Conservation (phyloP, 2,329 filamentous ascomycete species). For the Pestalotiopsis sp. region DNA sequence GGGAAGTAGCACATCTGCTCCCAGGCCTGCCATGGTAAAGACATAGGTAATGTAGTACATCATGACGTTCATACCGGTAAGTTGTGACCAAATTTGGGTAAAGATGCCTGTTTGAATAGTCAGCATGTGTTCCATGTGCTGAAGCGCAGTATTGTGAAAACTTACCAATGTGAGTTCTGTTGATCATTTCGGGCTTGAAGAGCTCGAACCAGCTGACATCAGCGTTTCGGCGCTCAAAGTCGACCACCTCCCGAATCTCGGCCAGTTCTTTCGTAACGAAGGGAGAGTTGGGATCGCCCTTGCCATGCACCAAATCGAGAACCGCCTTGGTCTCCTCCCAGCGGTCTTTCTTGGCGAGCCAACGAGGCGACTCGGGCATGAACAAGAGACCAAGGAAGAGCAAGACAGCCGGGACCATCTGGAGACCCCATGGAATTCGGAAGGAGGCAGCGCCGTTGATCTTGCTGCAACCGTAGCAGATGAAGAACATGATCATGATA, state of each 20-base stretch:
- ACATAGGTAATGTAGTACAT: slow-evolving; percentile 73
- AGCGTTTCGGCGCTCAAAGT: slow-evolving; percentile 71
- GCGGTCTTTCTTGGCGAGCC: slow-evolving; percentile 51
- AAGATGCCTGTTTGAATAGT: slow-evolving; percentile 49
- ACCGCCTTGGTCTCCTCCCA: slow-evolving; percentile 49
- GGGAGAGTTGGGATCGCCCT: slow-evolving; percentile 64
- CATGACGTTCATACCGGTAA: slow-evolving; percentile 79
- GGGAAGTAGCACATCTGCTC: slow-evolving; percentile 61
- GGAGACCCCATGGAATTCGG: slow-evolving; percentile 51
- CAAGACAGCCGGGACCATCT: slow-evolving; percentile 46
- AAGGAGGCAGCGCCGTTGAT: slow-evolving; percentile 48
- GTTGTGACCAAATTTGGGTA: slow-evolving; percentile 75
- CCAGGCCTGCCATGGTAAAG: slow-evolving; percentile 72
- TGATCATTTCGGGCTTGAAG: slow-evolving; percentile 73
- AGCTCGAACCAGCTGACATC: slow-evolving; percentile 74
- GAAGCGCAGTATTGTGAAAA: background rate
- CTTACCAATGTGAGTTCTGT: slow-evolving; percentile 68
- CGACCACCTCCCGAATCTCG: slow-evolving; percentile 74
- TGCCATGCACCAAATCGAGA: slow-evolving; percentile 60
- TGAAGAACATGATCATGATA: slow-evolving; percentile 50
- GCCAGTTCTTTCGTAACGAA: slow-evolving; percentile 70
- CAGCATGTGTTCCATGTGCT: background rate
- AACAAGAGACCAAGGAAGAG: slow-evolving; percentile 44
- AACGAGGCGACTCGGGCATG: slow-evolving; percentile 52
- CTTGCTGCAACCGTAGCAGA: slow-evolving; percentile 49